These are phyloP conservation scores for Aspergillus nanangensis DNA, from an alignment of 495 filamentous ascomycete species.

Conservation along the genomic window DNA sequence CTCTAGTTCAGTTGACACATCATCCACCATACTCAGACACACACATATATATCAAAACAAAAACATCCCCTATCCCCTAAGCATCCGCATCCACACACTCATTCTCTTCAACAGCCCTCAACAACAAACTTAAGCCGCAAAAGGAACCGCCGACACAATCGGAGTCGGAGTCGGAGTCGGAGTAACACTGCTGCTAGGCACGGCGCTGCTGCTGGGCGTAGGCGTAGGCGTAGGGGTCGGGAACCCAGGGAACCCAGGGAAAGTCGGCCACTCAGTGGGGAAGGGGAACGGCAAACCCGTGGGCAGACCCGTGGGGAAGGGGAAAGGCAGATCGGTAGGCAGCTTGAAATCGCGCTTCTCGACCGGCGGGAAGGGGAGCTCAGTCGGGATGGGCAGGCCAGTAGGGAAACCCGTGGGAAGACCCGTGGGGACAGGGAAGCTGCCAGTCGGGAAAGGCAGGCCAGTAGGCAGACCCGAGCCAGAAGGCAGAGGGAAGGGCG, in stretches of 20 bases:
- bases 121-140: not conserved
- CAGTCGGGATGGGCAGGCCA: not conserved
- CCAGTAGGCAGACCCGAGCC: no score
- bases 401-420: not conserved
- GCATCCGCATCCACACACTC: not conserved
- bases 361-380: not conserved
- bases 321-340: not conserved
- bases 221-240: not conserved
- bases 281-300: not conserved
- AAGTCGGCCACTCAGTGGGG: not conserved
- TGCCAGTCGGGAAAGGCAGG: not conserved
- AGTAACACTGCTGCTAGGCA: not conserved
- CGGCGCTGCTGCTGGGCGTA: not conserved
- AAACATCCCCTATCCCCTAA: not conserved
- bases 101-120: no score
- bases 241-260: not conserved
- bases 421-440: not conserved
- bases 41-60: not conserved
- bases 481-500: not conserved
- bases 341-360: not conserved
- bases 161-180: not conserved
- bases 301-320: not conserved
- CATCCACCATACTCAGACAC: no score
- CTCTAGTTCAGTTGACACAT: no score
- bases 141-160: not conserved